Evolutionary conservation across 139 green algal genomes (phyloP), one percentile per base, ranked within the genome.

Genomic region (Chlorella vulgaris): DNA sequence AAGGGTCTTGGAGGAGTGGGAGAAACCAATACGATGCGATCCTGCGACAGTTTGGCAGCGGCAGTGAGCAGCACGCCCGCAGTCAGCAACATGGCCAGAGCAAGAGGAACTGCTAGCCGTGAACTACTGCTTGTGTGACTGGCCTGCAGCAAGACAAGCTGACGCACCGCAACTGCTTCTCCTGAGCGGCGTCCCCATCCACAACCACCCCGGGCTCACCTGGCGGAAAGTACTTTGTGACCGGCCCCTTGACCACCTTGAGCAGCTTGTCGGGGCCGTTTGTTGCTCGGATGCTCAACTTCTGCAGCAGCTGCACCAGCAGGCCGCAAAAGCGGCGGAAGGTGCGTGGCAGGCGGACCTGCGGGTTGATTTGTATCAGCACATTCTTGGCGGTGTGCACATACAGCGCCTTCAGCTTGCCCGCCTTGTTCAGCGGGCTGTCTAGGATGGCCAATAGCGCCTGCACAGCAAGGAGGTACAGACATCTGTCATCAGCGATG

Each of bases 281-380:
- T 40, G 92, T 95, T 13, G 97, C 90, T 0, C 96, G 88, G 42
- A 99, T 98, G 89, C 88, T 95, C 40, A 99, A 91, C 89, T 99
- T 99, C 87, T 99, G 95, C 80, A 99, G 92, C 82, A 99, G 91
- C 89, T 99, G 97, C 76, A 92, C 91, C 89, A 99, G 94, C 26
- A 99, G 90, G 39, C 96, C 96, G 61, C 89, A 95, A 88, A 99
- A 99, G 33, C 96, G 91, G 67, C 90, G 90, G 91, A 98, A 99
- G 5, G 97, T 99, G 39, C 96, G 90, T 4, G 97, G 96, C 33
- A 99, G 86, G 18, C 96, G 90, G 15, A 96, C 94, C 74, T 96
- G 90, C 2, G 97, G 92, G 88, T 97, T 96, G 42, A 99, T 88
- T 39, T 92, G 81, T 55, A 99, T 96, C 33, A 99, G 89, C 63